Base-by-base conservation (phyloP, 2,329 filamentous ascomycete species). In the Periconia sp. region DNA sequence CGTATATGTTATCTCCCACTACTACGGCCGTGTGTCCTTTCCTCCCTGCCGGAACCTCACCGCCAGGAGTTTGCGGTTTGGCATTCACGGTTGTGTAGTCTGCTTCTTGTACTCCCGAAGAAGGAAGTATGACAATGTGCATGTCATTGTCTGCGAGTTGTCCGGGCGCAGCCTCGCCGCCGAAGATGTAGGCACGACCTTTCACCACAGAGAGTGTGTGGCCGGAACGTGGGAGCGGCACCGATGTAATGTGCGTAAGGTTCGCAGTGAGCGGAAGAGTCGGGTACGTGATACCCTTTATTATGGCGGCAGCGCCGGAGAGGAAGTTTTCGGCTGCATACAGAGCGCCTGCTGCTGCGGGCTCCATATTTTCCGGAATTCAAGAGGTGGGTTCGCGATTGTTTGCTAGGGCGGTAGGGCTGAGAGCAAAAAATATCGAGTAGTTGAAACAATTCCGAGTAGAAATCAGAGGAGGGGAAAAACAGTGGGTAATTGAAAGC, bases 111-210 rank as follows among this genome's bases (percentile, higher is more conserved):
- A 74, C 66, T n/a, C 70, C 70, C 8, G 70, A 68, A 10, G 71
- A 68, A 0, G 79, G 76, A 2, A 83, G 58, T 10, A 79, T 76
- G 37, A 83, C 61, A 16, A 77, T 72, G 52, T 82, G 76, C 36
- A 83, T 73, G 39, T 75, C 73, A 56, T 78, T 78, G 40, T 73
- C 70, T 22, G 77, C 78, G 18, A 80, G 66, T 26, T 43, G 68
- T 47, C 47, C 70, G 56, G 28, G 57, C 30, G 62, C 56, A 1
- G 53, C 63, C 54, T 75, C 70, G 38, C 80, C 80, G 5, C 80
- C 79, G 48, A 82, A 82, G 39, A 83, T 75, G 57, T 81, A 81
- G 21, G 78, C 78, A 49, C 77, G 76, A 38, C 76, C 73, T 45
- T 75, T 76, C 49, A 83, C 70, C 32, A 80, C 65, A 4, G 77